phyloP scores from a whole-genome alignment of 768 basidiomycete genomes.

The Strobilomyces dryophilus region DNA sequence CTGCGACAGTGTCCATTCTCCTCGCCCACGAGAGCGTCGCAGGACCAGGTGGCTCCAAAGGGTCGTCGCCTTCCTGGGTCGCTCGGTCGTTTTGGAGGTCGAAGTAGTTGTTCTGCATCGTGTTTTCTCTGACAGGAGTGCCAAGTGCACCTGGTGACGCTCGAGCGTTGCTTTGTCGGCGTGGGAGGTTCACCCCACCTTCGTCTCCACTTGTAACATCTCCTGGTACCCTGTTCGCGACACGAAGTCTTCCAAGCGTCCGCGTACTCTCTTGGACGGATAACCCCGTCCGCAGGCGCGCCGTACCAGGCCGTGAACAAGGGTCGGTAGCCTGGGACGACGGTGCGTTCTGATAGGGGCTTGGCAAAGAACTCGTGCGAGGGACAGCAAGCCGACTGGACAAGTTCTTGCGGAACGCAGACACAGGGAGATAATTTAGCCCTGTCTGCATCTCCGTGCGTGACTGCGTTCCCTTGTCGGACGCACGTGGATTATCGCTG shows the following conservation, averaged over 20 bases:
- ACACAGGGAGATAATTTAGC: conserved; percentile 23
- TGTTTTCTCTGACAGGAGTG: not conserved
- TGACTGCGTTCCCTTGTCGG: conserved; percentile 1
- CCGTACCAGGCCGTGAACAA: conserved; percentile 11
- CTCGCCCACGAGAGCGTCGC: conserved; percentile 26
- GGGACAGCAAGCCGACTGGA: conserved; percentile 18
- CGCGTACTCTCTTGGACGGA: conserved; percentile 30
- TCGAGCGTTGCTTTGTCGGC: not conserved
- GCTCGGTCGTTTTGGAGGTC: not conserved
- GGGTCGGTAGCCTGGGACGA: conserved; percentile 5
- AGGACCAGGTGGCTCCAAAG: conserved; percentile 19
- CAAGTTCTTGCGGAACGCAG: conserved; percentile 17
- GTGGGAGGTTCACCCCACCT: conserved; percentile 19
- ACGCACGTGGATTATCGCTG: not conserved
- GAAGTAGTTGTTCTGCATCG: not conserved
- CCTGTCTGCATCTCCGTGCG: conserved; percentile 15
- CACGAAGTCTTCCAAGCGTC: conserved; percentile 43
- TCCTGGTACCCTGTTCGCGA: conserved; percentile 47
- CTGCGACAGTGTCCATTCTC: conserved; percentile 24
- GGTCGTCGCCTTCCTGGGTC: conserved; percentile 1
- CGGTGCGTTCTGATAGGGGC: not conserved
- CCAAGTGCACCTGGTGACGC: not conserved
- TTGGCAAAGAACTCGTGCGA: conserved; percentile 6
- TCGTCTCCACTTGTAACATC: conserved; percentile 37
- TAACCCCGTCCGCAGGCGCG: conserved; percentile 12